These are phyloP conservation scores for Aspergillus sp. DNA, from an alignment of 2,329 filamentous ascomycete species.

Conservation along the genomic window DNA sequence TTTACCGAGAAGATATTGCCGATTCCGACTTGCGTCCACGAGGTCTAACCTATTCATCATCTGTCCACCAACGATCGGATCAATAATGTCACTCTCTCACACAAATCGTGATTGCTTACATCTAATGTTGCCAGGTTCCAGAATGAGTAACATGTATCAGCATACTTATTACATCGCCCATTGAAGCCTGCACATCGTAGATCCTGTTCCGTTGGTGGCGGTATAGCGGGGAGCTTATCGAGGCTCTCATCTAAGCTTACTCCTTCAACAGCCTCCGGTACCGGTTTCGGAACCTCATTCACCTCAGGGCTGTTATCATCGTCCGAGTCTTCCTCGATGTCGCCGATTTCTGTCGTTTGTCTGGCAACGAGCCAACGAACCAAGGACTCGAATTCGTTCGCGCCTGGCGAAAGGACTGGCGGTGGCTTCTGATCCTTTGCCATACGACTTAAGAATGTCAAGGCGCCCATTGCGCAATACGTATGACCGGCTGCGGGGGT, in stretches of 20 bases:
- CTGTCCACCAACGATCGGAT: conserved; percentile 40
- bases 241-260: conserved; percentile 29
- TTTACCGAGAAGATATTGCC: conserved; percentile 78
- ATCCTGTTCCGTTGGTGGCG: conserved; percentile 27
- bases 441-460: conserved; percentile 72
- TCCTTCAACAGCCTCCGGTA: conserved; percentile 9
- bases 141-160: conserved; percentile 95
- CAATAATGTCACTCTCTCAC: background rate
- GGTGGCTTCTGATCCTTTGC: conserved; percentile 35
- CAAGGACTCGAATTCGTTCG: conserved; percentile 37
- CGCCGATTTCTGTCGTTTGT: conserved; percentile 61
- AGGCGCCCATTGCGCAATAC: conserved; percentile 79
- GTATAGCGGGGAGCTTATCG: conserved; percentile 29
- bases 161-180: conserved; percentile 84
- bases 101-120: conserved; percentile 34
- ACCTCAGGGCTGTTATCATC: conserved; percentile 41
- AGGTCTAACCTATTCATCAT: conserved; percentile 61
- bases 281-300: conserved; percentile 9
- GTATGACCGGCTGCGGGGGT: conserved; percentile 72
- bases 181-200: conserved; percentile 73
- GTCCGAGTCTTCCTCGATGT: conserved; percentile 46
- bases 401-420: conserved; percentile 30
- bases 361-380: conserved; percentile 63
- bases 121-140: conserved; percentile 74
- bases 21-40: conserved; percentile 61